Evolutionary conservation across 2,329 filamentous ascomycete species (phyloP), one percentile per base, ranked within the genome.

Genomic region (Penicillium sp.): DNA sequence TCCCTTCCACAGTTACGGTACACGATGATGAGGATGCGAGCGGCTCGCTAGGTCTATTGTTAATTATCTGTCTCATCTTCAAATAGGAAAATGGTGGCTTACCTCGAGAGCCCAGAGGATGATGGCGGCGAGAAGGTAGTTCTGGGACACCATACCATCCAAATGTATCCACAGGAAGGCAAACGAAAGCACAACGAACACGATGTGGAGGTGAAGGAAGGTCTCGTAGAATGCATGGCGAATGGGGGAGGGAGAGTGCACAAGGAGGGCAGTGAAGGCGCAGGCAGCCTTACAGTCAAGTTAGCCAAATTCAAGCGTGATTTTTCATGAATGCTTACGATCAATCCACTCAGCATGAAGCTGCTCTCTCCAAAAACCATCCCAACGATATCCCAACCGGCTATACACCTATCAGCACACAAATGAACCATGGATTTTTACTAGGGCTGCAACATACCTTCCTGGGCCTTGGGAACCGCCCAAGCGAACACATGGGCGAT

Each of bases 171-270:
- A 93, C 8, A 90, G 82, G 61, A 83, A 84, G 50, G 80, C 75
- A 43, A 96, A 79, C 42, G 76, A 74, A 47, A 87, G 64, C 31
- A 84, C 68, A 33, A 84, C 88, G 43, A 95, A 72, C 34, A 87
- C 68, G 59, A 95, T 89, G 71, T 97, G 93, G 28, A 85, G 71
- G 65, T 87, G 88, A 60, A 97, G 78, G 72, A 96, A 96, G 1
- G 87, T 91, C 72, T 96, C 91, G 72, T 97, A 96, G 66, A 95
- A 95, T 43, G 89, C 88, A 67, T 95, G 89, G 54, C 91, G 83
- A 45, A 97, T 64, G 0, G 88, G 53, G 1, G 72, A 91, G 47
- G 86, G 73, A 9, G 88, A 84, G 26, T 84, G 74, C 45, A 95
- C 61, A 47, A 86, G 63, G 40, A 97, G 75, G 39, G 86, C 65